phyloP scores from a whole-genome alignment of 306 rosid species.

The Dryas drummondii region DNA sequence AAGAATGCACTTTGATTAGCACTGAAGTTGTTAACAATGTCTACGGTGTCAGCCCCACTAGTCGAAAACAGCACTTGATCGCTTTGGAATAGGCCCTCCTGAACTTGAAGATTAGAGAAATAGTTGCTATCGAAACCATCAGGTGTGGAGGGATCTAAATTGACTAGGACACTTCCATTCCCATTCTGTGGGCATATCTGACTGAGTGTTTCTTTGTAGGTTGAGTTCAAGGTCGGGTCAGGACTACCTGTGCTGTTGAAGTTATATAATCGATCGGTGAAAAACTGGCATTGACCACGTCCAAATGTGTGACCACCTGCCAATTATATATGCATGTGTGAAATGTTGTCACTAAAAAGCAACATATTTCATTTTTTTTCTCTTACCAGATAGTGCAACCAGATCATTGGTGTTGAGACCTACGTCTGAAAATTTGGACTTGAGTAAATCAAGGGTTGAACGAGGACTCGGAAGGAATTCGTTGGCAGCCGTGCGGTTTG shows the following conservation, averaged over 20 bases:
- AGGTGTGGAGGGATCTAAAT: constrained; percentile 13
- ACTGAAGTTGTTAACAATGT: constrained; percentile 11
- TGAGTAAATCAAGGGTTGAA: constrained; percentile 21
- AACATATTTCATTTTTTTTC: too few species aligned
- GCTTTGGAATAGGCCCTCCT: constrained; percentile 7
- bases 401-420: constrained; percentile 42
- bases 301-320: constrained; percentile 38
- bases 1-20: constrained; percentile 14
- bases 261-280: not conserved
- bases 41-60: constrained; percentile 2
- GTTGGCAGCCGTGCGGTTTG: constrained; percentile 35
- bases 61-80: constrained; percentile 29
- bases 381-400: constrained; percentile 56
- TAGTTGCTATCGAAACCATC: constrained; percentile 14
- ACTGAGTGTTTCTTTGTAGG: constrained; percentile 8
- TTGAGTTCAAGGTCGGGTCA: constrained; percentile 20
- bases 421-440: not conserved
- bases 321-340: not conserved
- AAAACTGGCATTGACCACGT: not conserved
- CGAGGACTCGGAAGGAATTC: constrained; percentile 35
- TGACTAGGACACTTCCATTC: not conserved
- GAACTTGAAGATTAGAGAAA: constrained; percentile 22
- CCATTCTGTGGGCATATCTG: constrained; percentile 23
- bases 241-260: not conserved
- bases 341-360: not conserved